phyloP scores from a whole-genome alignment of 2,329 filamentous ascomycete genomes.

The Arthroderma sp. region DNA sequence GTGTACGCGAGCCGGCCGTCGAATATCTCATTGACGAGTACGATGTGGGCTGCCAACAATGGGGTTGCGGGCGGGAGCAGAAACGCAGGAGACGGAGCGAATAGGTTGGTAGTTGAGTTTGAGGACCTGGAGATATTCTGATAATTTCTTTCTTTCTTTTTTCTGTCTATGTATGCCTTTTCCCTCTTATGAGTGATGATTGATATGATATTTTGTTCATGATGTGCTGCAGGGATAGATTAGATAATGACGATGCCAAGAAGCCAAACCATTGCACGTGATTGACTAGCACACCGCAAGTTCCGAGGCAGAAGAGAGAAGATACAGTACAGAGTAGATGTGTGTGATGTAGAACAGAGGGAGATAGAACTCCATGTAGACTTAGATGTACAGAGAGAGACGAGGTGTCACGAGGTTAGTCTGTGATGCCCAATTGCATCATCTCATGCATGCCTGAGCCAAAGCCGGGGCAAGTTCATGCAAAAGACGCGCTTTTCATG shows the following conservation, averaged over 20 bases:
- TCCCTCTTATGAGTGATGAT: background rate
- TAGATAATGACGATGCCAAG: too few relatives aligned
- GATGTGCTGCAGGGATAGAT: too few relatives aligned
- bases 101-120: slow-evolving; percentile 37
- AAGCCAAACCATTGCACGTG: background rate
- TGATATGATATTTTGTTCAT: background rate
- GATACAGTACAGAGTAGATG: background rate
- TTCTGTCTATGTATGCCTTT: background rate
- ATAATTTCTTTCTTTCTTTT: slow-evolving; percentile 10
- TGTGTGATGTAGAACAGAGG: too few relatives aligned
- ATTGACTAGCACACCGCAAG: background rate
- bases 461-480: too few relatives aligned
- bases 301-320: background rate
- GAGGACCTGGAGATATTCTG: slow-evolving; percentile 39
- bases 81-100: slow-evolving; percentile 15
- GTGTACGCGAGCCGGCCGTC: slow-evolving; percentile 46
- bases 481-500: too few relatives aligned
- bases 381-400: too few relatives aligned
- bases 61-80: slow-evolving; percentile 15
- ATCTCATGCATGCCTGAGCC: too few relatives aligned
- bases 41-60: slow-evolving; percentile 28
- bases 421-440: too few relatives aligned
- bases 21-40: slow-evolving; percentile 29
- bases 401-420: too few relatives aligned
- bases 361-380: too few relatives aligned